phyloP scores from a whole-genome alignment of 306 rosid species.

The Quercus cerris region DNA sequence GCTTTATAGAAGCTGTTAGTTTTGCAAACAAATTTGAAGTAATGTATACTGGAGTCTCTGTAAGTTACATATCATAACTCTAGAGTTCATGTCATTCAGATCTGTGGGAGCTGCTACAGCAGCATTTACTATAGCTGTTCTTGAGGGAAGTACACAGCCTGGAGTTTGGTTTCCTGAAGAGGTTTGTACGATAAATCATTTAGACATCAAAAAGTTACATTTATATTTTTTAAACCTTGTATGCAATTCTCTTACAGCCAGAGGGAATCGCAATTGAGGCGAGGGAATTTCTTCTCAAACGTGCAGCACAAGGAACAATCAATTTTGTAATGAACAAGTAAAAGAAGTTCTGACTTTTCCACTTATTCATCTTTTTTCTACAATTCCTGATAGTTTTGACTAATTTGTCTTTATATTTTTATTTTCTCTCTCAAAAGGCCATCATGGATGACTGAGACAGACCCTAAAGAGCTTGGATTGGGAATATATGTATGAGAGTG shows the following conservation, averaged over 20 bases:
- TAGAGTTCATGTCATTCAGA: slow-evolving; percentile 36
- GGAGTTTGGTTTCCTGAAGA: slow-evolving; percentile 99
- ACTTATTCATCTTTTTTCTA: background rate
- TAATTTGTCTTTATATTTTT: background rate
- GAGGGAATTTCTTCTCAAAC: slow-evolving; percentile 79
- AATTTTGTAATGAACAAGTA: slow-evolving; percentile 78
- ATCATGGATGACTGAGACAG: slow-evolving; percentile 66
- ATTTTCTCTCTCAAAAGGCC: background rate
- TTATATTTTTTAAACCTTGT: slow-evolving; percentile 11
- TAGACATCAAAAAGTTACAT: background rate
- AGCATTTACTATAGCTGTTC: slow-evolving; percentile 85
- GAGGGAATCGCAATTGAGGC: slow-evolving; percentile 86
- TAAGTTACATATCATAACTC: slow-evolving; percentile 5
- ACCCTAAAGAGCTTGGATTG: background rate
- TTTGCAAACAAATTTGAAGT: background rate
- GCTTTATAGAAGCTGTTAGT: background rate
- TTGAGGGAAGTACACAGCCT: slow-evolving; percentile 88
- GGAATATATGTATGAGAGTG: too few relatives aligned
- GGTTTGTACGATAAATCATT: slow-evolving; percentile 32
- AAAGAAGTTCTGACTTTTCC: slow-evolving; percentile 10
- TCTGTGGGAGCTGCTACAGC: slow-evolving; percentile 73
- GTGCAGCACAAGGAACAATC: slow-evolving; percentile 83
- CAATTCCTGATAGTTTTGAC: background rate
- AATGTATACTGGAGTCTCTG: background rate
- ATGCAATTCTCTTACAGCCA: slow-evolving; percentile 43